A percentile compares a stretch with the other conserved stretches of the same genome.
These are phyloP conservation scores for Neonothopanus nambi DNA, from an alignment of 1,284 basidiomycete species.

Conservation along the genomic window DNA sequence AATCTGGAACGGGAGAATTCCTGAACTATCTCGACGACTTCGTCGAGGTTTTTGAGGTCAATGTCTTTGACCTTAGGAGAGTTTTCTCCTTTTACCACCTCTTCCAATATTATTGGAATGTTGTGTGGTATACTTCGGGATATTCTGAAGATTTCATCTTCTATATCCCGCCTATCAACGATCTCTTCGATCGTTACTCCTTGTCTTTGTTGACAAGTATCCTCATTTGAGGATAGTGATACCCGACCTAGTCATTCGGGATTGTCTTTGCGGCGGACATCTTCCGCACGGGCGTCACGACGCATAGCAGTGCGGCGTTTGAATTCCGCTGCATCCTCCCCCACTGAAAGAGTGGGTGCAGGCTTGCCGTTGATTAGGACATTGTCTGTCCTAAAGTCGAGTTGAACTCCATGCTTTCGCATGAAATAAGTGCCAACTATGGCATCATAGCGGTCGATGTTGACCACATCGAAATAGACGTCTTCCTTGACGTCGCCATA, in stretches of 20 bases:
- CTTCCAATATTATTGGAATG: conserved; percentile 6
- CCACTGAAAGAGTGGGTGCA: conserved; percentile 13
- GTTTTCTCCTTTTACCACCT: neutral
- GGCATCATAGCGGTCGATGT: conserved; percentile 32
- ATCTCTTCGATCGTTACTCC: no score
- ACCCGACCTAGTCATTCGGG: no score
- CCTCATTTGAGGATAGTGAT: no score
- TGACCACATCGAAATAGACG: conserved; percentile 29
- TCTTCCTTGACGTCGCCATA: conserved; percentile 23
- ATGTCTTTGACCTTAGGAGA: neutral
- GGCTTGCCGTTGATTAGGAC: conserved; percentile 12
- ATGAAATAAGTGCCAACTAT: conserved; percentile 33
- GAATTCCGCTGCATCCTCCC: conserved; percentile 15
- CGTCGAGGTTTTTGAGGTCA: neutral
- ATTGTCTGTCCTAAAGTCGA: conserved; percentile 26
- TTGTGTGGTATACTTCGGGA: conserved; percentile 3
- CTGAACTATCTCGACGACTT: conserved; percentile 4
- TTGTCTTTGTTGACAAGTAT: no score
- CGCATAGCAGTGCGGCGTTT: conserved; percentile 8
- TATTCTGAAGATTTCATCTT: neutral
- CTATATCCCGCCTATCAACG: conserved; percentile 1
- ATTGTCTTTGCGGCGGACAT: neutral
- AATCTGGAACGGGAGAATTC: neutral
- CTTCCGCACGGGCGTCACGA: neutral
- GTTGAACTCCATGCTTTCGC: conserved; percentile 3